phyloP scores from a whole-genome alignment of 108 stramenopile species.

The Fistulifera pelliculosa region DNA sequence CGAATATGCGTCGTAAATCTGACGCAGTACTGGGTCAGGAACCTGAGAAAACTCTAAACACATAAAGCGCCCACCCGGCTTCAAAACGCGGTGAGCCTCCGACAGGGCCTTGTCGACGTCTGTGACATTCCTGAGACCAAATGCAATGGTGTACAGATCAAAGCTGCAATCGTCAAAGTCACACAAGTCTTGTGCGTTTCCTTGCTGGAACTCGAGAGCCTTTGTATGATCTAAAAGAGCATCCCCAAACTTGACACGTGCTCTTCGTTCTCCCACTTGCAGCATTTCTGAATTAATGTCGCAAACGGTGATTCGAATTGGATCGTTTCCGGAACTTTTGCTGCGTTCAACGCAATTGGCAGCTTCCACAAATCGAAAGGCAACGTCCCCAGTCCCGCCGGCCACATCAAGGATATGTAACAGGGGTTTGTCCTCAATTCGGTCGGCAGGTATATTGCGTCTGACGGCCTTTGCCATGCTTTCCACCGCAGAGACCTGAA shows the following conservation, averaged over 20 bases:
- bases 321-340: constrained; percentile 32
- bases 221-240: constrained; percentile 36
- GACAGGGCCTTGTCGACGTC: constrained; percentile 79
- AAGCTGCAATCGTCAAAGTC: constrained; percentile 81
- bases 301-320: constrained; percentile 83
- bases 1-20: constrained; percentile 86
- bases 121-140: constrained; percentile 97
- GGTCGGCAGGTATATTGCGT: constrained; percentile 6
- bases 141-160: constrained; percentile 96
- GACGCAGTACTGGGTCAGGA: constrained; percentile 44
- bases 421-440: constrained; percentile 6
- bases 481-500: constrained; percentile 56
- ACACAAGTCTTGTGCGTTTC: constrained; percentile 90
- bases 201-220: constrained; percentile 66
- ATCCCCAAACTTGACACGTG: constrained; percentile 42
- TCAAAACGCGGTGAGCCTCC: constrained; percentile 85
- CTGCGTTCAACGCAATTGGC: constrained; percentile 53
- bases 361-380: constrained; percentile 88
- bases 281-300: constrained; percentile 98
- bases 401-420: constrained; percentile 89
- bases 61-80: constrained; percentile 95
- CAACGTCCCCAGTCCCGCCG: constrained; percentile 97
- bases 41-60: constrained; percentile 95
- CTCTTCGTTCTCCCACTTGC: constrained; percentile 76
- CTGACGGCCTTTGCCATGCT: constrained; percentile 52